These are phyloP conservation scores for Phytopythium ostracodes DNA, from an alignment of 352 stramenopile genomes.

Conservation along the genomic window DNA sequence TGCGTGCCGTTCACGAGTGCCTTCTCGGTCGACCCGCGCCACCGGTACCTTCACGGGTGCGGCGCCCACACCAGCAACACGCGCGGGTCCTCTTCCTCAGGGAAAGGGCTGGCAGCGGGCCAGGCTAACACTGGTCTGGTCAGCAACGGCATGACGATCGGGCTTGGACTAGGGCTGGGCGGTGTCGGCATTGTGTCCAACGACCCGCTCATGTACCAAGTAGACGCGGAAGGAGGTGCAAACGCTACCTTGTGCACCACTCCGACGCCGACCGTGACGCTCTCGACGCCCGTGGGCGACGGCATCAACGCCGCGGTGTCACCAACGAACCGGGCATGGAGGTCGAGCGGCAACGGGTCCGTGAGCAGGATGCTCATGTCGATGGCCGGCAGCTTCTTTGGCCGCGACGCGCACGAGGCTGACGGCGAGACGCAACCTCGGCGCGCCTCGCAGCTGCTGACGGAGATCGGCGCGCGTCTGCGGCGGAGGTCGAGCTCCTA, in stretches of 20 bases:
- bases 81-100: slow-evolving; percentile 38
- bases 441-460: slow-evolving; percentile 38
- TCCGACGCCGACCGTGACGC: background rate
- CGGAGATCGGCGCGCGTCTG: slow-evolving; percentile 28
- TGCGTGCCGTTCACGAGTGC: slow-evolving; percentile 60
- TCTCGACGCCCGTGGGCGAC: background rate
- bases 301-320: slow-evolving; percentile 5
- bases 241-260: background rate
- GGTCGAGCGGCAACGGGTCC: slow-evolving; percentile 32
- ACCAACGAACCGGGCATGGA: background rate
- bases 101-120: background rate
- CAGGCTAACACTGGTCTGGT: slow-evolving; percentile 6
- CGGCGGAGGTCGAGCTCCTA: background rate
- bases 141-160: slow-evolving; percentile 15
- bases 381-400: slow-evolving; percentile 45
- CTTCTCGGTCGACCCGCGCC: slow-evolving; percentile 57
- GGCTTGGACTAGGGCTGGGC: slow-evolving; percentile 9
- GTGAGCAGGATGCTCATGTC: slow-evolving; percentile 63
- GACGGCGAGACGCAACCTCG: slow-evolving; percentile 21
- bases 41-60: slow-evolving; percentile 34
- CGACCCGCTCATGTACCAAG: background rate
- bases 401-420: slow-evolving; percentile 22
- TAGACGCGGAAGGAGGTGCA: background rate
- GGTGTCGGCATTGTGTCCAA: background rate
- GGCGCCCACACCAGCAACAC: slow-evolving; percentile 31